phyloP scores from a whole-genome alignment of 805 yeast genomes.

The Peterozyma toletana region DNA sequence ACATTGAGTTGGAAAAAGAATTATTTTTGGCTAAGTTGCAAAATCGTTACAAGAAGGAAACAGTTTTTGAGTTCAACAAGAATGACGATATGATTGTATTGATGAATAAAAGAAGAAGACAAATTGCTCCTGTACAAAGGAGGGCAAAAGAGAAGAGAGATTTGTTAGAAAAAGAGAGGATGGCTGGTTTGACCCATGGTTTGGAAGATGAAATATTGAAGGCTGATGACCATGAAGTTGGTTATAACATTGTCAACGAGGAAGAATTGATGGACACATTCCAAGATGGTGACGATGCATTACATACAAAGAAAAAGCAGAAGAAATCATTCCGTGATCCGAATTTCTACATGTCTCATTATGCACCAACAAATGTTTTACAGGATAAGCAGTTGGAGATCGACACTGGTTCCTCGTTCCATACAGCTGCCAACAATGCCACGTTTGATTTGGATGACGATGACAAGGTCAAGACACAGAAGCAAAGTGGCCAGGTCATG shows the following conservation, averaged over 20 bases:
- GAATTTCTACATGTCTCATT: constrained; percentile 76
- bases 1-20: constrained; percentile 66
- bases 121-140: constrained; percentile 81
- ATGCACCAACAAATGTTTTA: constrained; percentile 71
- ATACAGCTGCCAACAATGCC: constrained; percentile 78
- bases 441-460: constrained; percentile 77
- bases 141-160: constrained; percentile 66
- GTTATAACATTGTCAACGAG: constrained; percentile 31
- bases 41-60: constrained; percentile 70
- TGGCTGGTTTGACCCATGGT: constrained; percentile 66
- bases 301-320: constrained; percentile 19
- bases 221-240: constrained; percentile 34
- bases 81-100: constrained; percentile 67
- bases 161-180: constrained; percentile 62
- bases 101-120: constrained; percentile 82
- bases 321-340: constrained; percentile 62
- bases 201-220: constrained; percentile 68
- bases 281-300: constrained; percentile 42
- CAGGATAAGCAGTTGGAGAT: constrained; percentile 73
- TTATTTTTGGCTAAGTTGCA: constrained; percentile 64
- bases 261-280: constrained; percentile 39
- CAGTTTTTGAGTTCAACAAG: constrained; percentile 86
- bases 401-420: constrained; percentile 49
- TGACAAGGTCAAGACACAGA: constrained; percentile 58
- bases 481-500: constrained; percentile 58